phyloP scores from a whole-genome alignment of 208 protist species.

The Angomonas deanei region DNA sequence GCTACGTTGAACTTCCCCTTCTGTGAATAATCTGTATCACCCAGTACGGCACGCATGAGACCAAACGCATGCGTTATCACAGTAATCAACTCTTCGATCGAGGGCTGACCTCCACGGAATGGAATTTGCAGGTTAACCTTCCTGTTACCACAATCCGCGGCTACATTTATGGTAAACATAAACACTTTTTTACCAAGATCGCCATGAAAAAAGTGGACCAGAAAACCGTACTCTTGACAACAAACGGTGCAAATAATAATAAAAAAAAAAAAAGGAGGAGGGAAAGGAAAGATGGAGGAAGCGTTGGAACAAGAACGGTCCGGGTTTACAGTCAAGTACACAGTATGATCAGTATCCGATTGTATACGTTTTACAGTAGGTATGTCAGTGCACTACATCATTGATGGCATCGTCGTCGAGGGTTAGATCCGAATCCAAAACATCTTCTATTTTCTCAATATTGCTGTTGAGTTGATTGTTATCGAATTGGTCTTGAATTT shows the following conservation, averaged over 20 bases:
- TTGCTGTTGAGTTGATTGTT: background rate
- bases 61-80: constrained; percentile 28
- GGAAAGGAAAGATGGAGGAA: background rate
- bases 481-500: constrained; percentile 4
- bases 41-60: constrained; percentile 6
- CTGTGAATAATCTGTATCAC: background rate
- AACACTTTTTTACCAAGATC: no score
- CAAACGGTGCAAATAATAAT: background rate
- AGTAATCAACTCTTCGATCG: constrained; percentile 23
- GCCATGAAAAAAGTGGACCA: constrained; percentile 12
- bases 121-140: constrained; percentile 54
- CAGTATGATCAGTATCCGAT: no score
- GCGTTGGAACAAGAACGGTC: no score
- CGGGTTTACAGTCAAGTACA: no score
- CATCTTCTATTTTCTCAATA: constrained; percentile 1
- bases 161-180: constrained; percentile 53
- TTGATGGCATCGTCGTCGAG: constrained; percentile 8
- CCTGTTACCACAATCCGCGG: constrained; percentile 48
- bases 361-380: no score
- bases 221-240: background rate
- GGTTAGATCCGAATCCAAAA: constrained; percentile 4
- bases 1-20: constrained; percentile 11
- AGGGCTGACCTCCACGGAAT: background rate
- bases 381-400: no score
- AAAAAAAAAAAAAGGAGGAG: constrained; percentile 3